Conservation (phyloP, 495 filamentous ascomycete species). For the Penicillium nucicola region DNA sequence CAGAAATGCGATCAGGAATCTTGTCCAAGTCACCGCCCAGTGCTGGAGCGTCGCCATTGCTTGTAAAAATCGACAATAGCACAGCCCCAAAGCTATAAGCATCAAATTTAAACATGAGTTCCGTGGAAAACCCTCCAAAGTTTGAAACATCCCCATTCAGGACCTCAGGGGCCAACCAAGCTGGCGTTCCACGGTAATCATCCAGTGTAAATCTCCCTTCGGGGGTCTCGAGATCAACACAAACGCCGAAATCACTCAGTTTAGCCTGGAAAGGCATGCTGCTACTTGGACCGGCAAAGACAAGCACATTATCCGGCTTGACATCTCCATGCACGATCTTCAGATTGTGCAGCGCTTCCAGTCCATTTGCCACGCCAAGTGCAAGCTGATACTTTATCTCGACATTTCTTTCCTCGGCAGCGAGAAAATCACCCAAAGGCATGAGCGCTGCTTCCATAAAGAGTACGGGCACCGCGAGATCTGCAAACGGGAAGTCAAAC, state of each 20-base stretch:
- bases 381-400: constrained; percentile 13
- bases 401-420: background rate
- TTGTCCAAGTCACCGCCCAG: background rate
- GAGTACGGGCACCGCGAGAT: constrained; percentile 16
- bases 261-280: constrained; percentile 25
- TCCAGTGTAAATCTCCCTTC: constrained; percentile 7
- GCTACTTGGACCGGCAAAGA: constrained; percentile 18
- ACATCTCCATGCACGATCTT: constrained; percentile 60
- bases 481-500: constrained; percentile 18
- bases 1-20: background rate
- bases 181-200: constrained; percentile 21
- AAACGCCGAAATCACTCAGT: constrained; percentile 27
- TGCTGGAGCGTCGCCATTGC: constrained; percentile 1
- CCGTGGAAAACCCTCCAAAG: constrained; percentile 7
- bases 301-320: constrained; percentile 38
- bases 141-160: background rate
- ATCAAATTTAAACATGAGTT: constrained; percentile 18
- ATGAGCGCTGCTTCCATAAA: constrained; percentile 20
- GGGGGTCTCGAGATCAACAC: constrained; percentile 16
- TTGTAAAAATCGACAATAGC: constrained; percentile 14
- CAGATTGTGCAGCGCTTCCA: constrained; percentile 70
- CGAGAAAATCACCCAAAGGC: constrained; percentile 14
- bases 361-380: constrained; percentile 56
- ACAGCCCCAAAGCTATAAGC: constrained; percentile 16
- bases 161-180: constrained; percentile 23